Percentiles rank a stretch among this genome's conserved stretches.
Evolutionary conservation across 495 filamentous ascomycete species (phyloP).

Genomic region (Xylaria flabelliformis): DNA sequence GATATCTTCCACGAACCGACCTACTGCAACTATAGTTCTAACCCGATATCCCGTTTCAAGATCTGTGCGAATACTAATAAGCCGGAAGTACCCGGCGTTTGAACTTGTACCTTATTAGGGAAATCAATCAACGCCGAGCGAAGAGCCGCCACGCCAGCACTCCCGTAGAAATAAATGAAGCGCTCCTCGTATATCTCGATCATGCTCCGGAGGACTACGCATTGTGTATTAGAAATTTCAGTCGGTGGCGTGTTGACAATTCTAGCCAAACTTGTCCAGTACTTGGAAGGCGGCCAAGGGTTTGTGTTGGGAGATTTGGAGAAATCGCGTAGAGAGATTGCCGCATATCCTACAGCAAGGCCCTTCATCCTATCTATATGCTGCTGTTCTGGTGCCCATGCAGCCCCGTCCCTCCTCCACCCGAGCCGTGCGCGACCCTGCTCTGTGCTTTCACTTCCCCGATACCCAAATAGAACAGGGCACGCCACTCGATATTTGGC

Average conservation of each 20-base stretch:
- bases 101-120: conserved; percentile 58
- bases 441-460: conserved; percentile 75
- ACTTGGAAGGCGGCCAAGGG: conserved; percentile 78
- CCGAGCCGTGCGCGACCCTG: conserved; percentile 73
- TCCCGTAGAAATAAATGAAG: conserved; percentile 80
- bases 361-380: conserved; percentile 86
- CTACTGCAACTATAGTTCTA: conserved; percentile 42
- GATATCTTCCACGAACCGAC: background rate
- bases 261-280: conserved; percentile 76
- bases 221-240: conserved; percentile 77
- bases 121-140: conserved; percentile 71
- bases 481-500: conserved; percentile 84
- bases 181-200: conserved; percentile 71
- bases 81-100: conserved; percentile 62
- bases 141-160: conserved; percentile 68
- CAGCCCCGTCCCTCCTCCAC: conserved; percentile 67
- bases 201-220: conserved; percentile 77
- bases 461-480: conserved; percentile 86
- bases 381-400: conserved; percentile 67
- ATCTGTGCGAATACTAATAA: conserved; percentile 65
- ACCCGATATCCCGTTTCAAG: conserved; percentile 64
- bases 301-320: conserved; percentile 67
- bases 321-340: conserved; percentile 83
- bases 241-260: conserved; percentile 73
- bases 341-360: conserved; percentile 80